Evolutionary conservation across 768 basidiomycete genomes (phyloP).

Genomic region (Dentipellis fragilis): DNA sequence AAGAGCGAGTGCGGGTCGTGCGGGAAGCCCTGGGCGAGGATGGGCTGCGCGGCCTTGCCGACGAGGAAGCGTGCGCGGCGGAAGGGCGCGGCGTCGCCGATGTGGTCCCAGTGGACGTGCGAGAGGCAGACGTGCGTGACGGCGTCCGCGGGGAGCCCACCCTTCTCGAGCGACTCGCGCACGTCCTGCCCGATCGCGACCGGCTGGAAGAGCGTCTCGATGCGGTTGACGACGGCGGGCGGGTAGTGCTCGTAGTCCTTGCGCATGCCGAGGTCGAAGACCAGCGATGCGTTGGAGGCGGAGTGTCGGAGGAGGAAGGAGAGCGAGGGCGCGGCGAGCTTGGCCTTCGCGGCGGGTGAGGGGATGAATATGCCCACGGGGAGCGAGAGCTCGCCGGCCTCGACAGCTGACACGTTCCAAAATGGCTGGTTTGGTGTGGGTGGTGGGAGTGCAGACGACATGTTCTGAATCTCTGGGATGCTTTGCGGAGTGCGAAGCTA

Average conservation of each 20-base stretch:
- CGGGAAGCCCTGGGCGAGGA: constrained; percentile 6
- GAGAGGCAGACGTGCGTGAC: constrained; percentile 4
- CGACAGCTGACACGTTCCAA: constrained; percentile 9
- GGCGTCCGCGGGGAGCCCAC: constrained; percentile 5
- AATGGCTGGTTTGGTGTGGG: constrained; percentile 4
- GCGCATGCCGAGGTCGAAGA: constrained; percentile 13
- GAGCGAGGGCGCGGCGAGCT: constrained; percentile 3
- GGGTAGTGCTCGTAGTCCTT: neutral
- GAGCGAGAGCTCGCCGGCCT: constrained; percentile 7
- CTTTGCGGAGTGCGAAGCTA: neutral
- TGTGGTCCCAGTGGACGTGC: constrained; percentile 11
- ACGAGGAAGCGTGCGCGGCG: constrained; percentile 8
- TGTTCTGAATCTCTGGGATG: neutral
- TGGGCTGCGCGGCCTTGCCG: neutral
- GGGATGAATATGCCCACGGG: constrained; percentile 10
- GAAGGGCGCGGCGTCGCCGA: constrained; percentile 12
- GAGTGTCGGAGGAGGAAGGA: constrained; percentile 12
- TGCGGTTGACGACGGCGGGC: neutral
- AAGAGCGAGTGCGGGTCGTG: neutral
- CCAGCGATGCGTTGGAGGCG: neutral
- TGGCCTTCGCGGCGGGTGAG: neutral
- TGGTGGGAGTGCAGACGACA: constrained; percentile 3
- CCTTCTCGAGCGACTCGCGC: neutral
- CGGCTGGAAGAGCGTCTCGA: neutral
- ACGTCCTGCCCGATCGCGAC: neutral